phyloP scores from a whole-genome alignment of 1,139 yeast species.

The Suhomyces panamericanus region DNA sequence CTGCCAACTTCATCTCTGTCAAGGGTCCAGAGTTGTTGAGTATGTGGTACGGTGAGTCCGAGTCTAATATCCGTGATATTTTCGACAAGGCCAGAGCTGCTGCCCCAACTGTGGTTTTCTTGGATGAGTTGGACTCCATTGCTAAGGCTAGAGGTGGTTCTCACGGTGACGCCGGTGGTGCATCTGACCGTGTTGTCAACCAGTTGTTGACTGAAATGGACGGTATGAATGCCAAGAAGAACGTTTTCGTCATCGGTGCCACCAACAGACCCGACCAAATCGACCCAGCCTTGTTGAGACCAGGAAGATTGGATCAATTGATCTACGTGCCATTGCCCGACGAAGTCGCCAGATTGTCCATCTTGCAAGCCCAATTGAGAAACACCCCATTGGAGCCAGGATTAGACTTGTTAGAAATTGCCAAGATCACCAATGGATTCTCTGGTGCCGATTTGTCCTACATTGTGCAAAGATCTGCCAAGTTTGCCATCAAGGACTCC shows the following conservation, averaged over 20 bases:
- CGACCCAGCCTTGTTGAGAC: slow-evolving; percentile 97
- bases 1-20: slow-evolving; percentile 94
- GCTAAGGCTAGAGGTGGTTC: slow-evolving; percentile 97
- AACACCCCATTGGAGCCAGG: slow-evolving; percentile 99
- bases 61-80: slow-evolving; percentile 93
- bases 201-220: slow-evolving; percentile 99
- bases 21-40: slow-evolving; percentile 96
- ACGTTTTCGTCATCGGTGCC: slow-evolving; percentile 98
- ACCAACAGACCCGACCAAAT: slow-evolving; percentile 99
- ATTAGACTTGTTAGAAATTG: slow-evolving; percentile 80
- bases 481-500: slow-evolving; percentile 96
- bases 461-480: slow-evolving; percentile 97
- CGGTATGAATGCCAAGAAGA: slow-evolving; percentile 99
- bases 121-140: slow-evolving; percentile 96
- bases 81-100: slow-evolving; percentile 99
- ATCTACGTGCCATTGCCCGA: slow-evolving; percentile 98
- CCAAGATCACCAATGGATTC: slow-evolving; percentile 92
- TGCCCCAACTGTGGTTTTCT: slow-evolving; percentile 96
- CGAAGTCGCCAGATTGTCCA: slow-evolving; percentile 88
- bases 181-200: slow-evolving; percentile 96
- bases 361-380: slow-evolving; percentile 93
- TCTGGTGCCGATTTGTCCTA: slow-evolving; percentile 98
- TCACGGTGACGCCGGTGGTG: slow-evolving; percentile 95
- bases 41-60: slow-evolving; percentile 99
- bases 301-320: slow-evolving; percentile 98